Base-by-base conservation (phyloP, 2,329 filamentous ascomycete species). In the Talaromyces pinophilus region DNA sequence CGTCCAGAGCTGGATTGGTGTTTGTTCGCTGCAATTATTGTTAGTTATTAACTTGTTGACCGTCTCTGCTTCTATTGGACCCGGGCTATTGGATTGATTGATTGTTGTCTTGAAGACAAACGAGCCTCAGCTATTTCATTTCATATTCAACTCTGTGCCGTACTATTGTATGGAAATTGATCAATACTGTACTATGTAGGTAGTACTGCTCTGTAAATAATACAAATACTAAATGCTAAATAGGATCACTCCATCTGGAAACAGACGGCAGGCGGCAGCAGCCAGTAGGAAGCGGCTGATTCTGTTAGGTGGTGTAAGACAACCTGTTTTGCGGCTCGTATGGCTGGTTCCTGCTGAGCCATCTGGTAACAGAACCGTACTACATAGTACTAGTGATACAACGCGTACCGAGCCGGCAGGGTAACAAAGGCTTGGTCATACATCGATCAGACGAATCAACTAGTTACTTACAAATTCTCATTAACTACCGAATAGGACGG, bases 311-410 rank as follows among this genome's bases (percentile, higher is more conserved):
- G 57, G 35, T 57, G 50, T 19, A 59, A 44, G 46, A 59, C 62
- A 64, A 57, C 62, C 50, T 11, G 62, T 63, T 63, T 63, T 64
- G 62, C 52, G 62, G 62, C 62, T 64, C 62, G 62, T 64, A 59
- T 35, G 52, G 50, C 35, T 44, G 48, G 61, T 63, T 63, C 46
- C 48, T 63, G 38, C n/a, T 25, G 55, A 59, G 55, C 55, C 55
- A 59, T 35, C 35, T 59, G 54, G 30, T 48, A 25, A 48, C 11
- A 44, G 22, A 50, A 59, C 22, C 33, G 28, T 60, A 44, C 19
- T 19, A 19, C 19, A 19, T 19, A 19, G 19, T 19, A 19, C 38
- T 33, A 46, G 25, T 46, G 57, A 46, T 60, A 60, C 57, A 40
- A 60, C 57, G 57, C 57, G 57, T 60, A 40, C 35, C 57, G 28